phyloP scores from a whole-genome alignment of 371 early-diverging fungal species.

The Entomophthora muscae region DNA sequence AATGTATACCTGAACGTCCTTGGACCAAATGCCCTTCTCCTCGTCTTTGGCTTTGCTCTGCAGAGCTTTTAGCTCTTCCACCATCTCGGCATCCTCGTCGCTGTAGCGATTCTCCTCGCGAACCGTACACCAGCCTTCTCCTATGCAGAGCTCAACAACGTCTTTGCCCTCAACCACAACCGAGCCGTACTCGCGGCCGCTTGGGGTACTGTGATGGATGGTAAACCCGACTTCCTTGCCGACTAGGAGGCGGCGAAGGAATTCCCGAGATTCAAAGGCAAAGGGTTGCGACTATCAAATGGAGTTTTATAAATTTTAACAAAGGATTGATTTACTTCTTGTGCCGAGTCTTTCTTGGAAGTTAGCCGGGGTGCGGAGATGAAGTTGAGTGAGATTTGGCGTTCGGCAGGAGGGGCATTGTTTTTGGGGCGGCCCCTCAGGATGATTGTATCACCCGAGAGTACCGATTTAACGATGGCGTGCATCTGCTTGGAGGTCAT shows the following conservation, averaged over 20 bases:
- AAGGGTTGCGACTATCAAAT: conserved; percentile 31
- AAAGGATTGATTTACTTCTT: conserved; percentile 13
- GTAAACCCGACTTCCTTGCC: conserved; percentile 79
- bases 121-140: conserved; percentile 74
- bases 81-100: conserved; percentile 27
- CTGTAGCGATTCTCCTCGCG: conserved; percentile 27
- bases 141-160: conserved; percentile 48
- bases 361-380: conserved; percentile 76
- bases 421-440: conserved; percentile 59
- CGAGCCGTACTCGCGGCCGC: conserved; percentile 54
- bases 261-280: conserved; percentile 77
- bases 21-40: conserved; percentile 61
- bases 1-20: conserved; percentile 24
- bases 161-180: conserved; percentile 42
- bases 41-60: conserved; percentile 56
- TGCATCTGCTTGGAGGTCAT: background rate
- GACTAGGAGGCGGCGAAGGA: conserved; percentile 62
- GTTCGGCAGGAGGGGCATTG: conserved; percentile 71
- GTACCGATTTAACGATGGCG: conserved; percentile 61
- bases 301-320: conserved; percentile 1
- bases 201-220: conserved; percentile 52
- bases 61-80: conserved; percentile 34
- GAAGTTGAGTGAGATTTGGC: conserved; percentile 60
- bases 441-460: conserved; percentile 84
- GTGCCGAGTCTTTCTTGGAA: conserved; percentile 64